Evolutionary conservation across 805 yeast species (phyloP), one percentile per base, ranked within the genome.

Genomic region (Yarrowia divulgata): DNA sequence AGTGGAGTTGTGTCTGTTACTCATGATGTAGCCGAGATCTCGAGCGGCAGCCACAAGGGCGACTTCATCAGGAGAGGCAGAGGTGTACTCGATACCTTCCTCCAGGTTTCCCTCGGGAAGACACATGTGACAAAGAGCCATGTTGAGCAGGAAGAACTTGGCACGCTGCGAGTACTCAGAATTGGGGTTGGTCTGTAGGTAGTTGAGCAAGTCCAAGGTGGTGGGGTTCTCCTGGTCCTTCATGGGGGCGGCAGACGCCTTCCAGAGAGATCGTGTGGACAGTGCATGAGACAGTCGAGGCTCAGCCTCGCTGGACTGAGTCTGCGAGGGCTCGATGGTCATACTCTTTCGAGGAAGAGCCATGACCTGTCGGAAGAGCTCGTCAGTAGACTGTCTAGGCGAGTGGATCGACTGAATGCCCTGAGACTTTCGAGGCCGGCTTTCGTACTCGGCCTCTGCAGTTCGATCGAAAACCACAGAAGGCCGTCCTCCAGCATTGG

Each of bases 1-100:
- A 0, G 80, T 77, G 70, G 84, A 85, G 57, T 86, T 86, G 70
- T 86, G 86, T 68, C 90, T 85, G 70, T 91, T 92, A 69, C 81
- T 83, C 8, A 93, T 90, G n/a, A 93, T 87, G 77, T 83, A 95
- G 0, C 99, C 99, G 83, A 95, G 83, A 75, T 95, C 99, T 73
- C 97, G 84, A 0, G 99, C 99, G 0, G 98, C 99, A 57, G 89
- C 87, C 2, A 95, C 94, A 39, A 95, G 80, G 0, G 99, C 99
- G 63, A 93, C 79, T 77, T 95, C 99, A 79, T 95, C 99, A 0
- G 99, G 99, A 0, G 98, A 93, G 0, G 98, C 88, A 0, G 98
- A 91, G 76, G 94, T 98, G 74, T 95, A 95, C 66, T 86, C 88
- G 10, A 93, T 85, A 29, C 82, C 81, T 69, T 87, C 88, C 1